Evolutionary conservation across 2,329 filamentous ascomycete genomes (phyloP).

Genomic region (Atkinsonella texensis): DNA sequence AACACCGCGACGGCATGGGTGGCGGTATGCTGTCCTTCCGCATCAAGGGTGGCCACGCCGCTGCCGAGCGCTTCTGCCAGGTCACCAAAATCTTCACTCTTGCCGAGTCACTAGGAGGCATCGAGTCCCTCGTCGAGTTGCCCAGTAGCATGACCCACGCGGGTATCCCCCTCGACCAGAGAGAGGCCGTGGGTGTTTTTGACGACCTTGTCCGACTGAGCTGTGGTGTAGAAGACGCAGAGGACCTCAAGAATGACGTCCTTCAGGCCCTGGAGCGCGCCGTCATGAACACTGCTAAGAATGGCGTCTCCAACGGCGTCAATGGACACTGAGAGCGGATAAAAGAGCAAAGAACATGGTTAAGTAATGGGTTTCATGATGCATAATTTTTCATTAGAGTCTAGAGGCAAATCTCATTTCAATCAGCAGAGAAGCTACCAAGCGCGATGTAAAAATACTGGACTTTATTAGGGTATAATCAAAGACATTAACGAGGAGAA

Average conservation of each 20-base stretch:
- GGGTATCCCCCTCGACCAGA: slow-evolving; percentile 79
- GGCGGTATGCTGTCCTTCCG: slow-evolving; percentile 98
- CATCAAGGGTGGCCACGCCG: slow-evolving; percentile 71
- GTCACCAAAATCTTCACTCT: slow-evolving; percentile 81
- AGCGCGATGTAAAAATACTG: background rate
- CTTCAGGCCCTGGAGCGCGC: slow-evolving; percentile 72
- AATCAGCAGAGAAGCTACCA: background rate
- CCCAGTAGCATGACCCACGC: slow-evolving; percentile 96
- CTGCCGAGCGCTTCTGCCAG: slow-evolving; percentile 88
- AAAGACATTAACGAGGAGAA: background rate
- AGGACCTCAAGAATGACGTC: slow-evolving; percentile 73
- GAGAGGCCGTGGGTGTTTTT: slow-evolving; percentile 86
- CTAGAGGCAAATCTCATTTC: background rate
- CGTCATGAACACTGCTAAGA: slow-evolving; percentile 26
- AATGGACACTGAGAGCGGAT: slow-evolving; percentile 13
- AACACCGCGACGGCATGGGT: slow-evolving; percentile 89
- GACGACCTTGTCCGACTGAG: slow-evolving; percentile 90
- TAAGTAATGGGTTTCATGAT: background rate
- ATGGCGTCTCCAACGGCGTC: slow-evolving; percentile 16
- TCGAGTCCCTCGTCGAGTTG: slow-evolving; percentile 85
- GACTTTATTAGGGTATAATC: background rate
- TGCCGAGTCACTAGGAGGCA: slow-evolving; percentile 82
- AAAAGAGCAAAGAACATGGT: background rate
- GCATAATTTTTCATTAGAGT: background rate
- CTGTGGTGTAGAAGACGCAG: slow-evolving; percentile 85